Base-by-base conservation (phyloP, 768 basidiomycete species). In the Russula virescens region DNA sequence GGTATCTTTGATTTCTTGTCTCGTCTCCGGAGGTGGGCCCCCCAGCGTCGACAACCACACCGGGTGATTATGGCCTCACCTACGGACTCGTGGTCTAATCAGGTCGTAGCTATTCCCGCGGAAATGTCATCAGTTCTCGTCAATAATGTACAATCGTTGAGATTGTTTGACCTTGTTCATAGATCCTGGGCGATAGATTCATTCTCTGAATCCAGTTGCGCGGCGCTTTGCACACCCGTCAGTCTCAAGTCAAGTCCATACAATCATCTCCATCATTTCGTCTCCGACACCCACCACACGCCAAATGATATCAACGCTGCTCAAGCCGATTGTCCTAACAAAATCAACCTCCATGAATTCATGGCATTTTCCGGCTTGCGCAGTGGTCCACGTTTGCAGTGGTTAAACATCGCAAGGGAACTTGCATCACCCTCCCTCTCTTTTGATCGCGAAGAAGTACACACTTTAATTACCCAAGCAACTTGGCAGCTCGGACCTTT, bases 401-500 rank as follows among this genome's bases (percentile, higher is more conserved):
- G 81, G 82, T 69, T 77, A 45, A 83, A 83, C 61, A 76, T 84
- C 43, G 61, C 75, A 16, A 75, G 78, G n/a, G 80, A 80, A 63
- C 65, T 84, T 18, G 72, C 73, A 8, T 72, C 73, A 7, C 71
- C 73, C n/a, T 65, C 68, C 0, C 64, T 84, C 58, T 75, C 72
- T 10, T 78, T 84, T 60, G 69, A 71, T 21, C 60, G 67, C 11
- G 71, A 72, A 0, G 78, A 76, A 21, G 77, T 84, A 0, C 74
- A 80, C 61, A 58, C 73, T 0, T 71, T 84, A 0, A 23, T 84
- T 2, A 71, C 68, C 11, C 83, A 83, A 57, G 73, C 81, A 21
- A 73, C 72, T 1, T 77, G 74, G 61, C 80, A 84, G 61, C 70
- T 77, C 4, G 80, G 80, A 40, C 71, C 70, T 0, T n/a, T 69